phyloP scores from a whole-genome alignment of 1,284 basidiomycete species.

The Cryptococcus floricola region DNA sequence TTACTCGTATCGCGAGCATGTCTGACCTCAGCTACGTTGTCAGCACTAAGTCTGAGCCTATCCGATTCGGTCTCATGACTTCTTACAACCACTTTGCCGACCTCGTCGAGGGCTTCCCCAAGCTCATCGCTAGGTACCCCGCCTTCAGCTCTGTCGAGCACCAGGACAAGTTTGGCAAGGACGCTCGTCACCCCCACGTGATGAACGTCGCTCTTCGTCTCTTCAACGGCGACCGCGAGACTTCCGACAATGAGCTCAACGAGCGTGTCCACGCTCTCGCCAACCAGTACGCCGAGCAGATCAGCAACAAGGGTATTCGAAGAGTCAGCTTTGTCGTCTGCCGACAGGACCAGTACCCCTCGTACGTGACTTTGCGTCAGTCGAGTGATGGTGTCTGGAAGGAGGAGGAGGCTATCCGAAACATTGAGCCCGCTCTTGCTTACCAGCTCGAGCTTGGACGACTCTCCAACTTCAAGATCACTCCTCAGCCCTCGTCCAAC shows the following conservation, averaged over 20 bases:
- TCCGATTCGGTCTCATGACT: constrained; percentile 81
- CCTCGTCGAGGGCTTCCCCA: constrained; percentile 68
- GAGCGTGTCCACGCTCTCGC: constrained; percentile 68
- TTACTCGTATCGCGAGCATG: constrained; percentile 72
- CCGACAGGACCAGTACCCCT: constrained; percentile 84
- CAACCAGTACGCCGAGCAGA: constrained; percentile 64
- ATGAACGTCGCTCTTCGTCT: constrained; percentile 88
- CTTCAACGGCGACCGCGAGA: constrained; percentile 64
- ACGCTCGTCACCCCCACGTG: constrained; percentile 77
- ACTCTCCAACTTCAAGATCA: constrained; percentile 94
- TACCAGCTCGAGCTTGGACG: constrained; percentile 97
- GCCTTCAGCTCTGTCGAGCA: constrained; percentile 68
- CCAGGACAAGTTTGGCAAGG: constrained; percentile 66
- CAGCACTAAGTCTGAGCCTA: constrained; percentile 72
- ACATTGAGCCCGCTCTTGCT: constrained; percentile 96
- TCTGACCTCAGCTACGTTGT: constrained; percentile 91
- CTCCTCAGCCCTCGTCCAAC: constrained; percentile 86
- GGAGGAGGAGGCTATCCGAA: constrained; percentile 94
- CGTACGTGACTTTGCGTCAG: constrained; percentile 84
- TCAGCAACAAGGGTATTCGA: constrained; percentile 75
- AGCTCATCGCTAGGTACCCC: constrained; percentile 59
- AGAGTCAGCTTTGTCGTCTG: constrained; percentile 91
- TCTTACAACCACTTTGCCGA: constrained; percentile 75
- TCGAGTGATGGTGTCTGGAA: constrained; percentile 69
- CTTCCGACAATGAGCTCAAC: constrained; percentile 74